Conservation (phyloP, 2,329 filamentous ascomycete genomes). For the Conoideocrella luteorostrata region DNA sequence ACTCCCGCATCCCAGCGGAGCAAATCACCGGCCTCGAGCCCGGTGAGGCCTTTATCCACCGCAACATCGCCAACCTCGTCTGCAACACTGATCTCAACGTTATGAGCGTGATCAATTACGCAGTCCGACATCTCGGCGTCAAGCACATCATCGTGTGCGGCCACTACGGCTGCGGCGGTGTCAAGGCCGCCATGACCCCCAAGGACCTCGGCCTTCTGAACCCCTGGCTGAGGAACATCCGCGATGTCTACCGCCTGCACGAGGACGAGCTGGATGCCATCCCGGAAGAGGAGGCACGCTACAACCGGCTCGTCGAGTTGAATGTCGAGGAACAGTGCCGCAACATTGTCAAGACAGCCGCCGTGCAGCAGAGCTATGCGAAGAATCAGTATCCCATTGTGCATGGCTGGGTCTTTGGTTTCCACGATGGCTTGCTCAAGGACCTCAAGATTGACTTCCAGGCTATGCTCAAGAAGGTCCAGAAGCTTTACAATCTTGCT, state of each 20-base stretch:
- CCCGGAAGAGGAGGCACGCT: slow-evolving; percentile 51
- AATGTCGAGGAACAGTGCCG: slow-evolving; percentile 76
- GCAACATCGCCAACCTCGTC: slow-evolving; percentile 89
- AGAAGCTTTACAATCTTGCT: slow-evolving; percentile 58
- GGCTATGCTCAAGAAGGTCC: slow-evolving; percentile 46
- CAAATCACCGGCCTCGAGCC: slow-evolving; percentile 75
- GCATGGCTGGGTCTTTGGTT: slow-evolving; percentile 68
- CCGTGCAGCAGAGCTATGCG: slow-evolving; percentile 65
- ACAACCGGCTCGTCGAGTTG: slow-evolving; percentile 70
- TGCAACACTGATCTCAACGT: slow-evolving; percentile 73
- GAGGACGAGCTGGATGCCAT: slow-evolving; percentile 63
- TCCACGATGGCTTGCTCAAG: slow-evolving; percentile 59
- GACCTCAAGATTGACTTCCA: slow-evolving; percentile 59
- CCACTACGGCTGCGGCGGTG: slow-evolving; percentile 72
- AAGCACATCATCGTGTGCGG: slow-evolving; percentile 77
- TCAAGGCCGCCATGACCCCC: slow-evolving; percentile 67
- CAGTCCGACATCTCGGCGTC: slow-evolving; percentile 72
- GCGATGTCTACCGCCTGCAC: slow-evolving; percentile 66
- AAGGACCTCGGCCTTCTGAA: slow-evolving; percentile 65
- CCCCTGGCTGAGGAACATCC: slow-evolving; percentile 68
- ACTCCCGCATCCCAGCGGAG: slow-evolving; percentile 87
- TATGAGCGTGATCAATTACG: slow-evolving; percentile 79
- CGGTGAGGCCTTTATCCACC: slow-evolving; percentile 90
- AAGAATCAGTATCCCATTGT: slow-evolving; percentile 61
- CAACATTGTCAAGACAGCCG: slow-evolving; percentile 72